phyloP scores from a whole-genome alignment of 148 eudicot genomes.

The Spergularia bocconei region DNA sequence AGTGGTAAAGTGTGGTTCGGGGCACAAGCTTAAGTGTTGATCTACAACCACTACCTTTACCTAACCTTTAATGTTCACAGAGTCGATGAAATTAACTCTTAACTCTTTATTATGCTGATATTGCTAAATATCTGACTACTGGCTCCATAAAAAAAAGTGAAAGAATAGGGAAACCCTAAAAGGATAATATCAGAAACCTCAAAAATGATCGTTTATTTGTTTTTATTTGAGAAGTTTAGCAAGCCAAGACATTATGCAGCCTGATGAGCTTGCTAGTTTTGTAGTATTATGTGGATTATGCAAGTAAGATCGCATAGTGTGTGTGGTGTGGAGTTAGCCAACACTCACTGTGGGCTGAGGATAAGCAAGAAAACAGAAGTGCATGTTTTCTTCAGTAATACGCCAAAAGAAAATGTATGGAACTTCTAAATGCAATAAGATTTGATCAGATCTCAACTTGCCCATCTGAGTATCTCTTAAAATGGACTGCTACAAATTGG shows the following conservation, averaged over 20 bases:
- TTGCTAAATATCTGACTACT: too few relatives aligned
- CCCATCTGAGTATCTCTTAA: conserved; percentile 12
- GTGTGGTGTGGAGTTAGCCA: conserved; percentile 25
- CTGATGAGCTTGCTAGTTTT: not conserved
- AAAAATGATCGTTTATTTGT: too few relatives aligned
- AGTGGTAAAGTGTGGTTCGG: too few relatives aligned
- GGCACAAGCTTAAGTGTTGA: too few relatives aligned
- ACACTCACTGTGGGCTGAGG: not conserved
- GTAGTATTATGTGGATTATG: not conserved
- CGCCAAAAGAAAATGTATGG: conserved; percentile 19
- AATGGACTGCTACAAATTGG: conserved; percentile 11
- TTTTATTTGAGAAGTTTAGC: not conserved
- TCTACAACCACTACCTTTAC: too few relatives aligned
- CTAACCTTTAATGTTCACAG: too few relatives aligned
- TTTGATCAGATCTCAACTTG: conserved; percentile 26
- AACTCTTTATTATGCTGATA: too few relatives aligned
- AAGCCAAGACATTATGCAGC: not conserved
- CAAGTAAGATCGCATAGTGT: conserved; percentile 11
- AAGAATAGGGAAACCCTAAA: too few relatives aligned
- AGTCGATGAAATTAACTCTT: too few relatives aligned
- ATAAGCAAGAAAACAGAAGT: conserved; percentile 20
- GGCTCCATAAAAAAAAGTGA: too few relatives aligned
- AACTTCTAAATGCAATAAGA: conserved; percentile 8
- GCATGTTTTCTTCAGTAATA: conserved; percentile 19
- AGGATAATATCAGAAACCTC: too few relatives aligned